Evolutionary conservation across 306 rosid species (phyloP), one percentile per base, ranked within the genome.

Genomic region (Cicer judaicum): DNA sequence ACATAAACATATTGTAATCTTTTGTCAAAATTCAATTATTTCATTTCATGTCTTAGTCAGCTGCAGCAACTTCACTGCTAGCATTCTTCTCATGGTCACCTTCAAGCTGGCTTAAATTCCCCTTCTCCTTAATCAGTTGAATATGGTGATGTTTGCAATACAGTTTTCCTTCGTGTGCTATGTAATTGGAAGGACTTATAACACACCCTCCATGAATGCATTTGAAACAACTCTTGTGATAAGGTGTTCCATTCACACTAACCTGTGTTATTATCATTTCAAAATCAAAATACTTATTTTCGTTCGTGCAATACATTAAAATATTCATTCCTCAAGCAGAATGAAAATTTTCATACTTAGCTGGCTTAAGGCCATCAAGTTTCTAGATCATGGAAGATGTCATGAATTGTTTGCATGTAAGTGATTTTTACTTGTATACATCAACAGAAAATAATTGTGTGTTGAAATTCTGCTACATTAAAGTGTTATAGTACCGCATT

Each of bases 171-270:
- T 94, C 99, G 0, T 94, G 97, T 9, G 99, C 99, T 46, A 94
- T 92, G 76, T 94, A 94, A 86, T 94, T 94, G 1, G 99, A 94
- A 56, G 99, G 97, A 78, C 99, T 94, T 74, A 95, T 95, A 4
- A 87, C 88, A 74, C 99, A 94, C 43, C 99, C 99, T 75, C 99
- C 99, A 84, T 94, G 97, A 79, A 85, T 80, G 87, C 99, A 94
- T 68, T 94, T 94, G 93, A 94, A 94, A 69, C 99, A 94, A 82
- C 90, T 90, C 80, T 87, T 94, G 70, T 94, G 99, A 87, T 94
- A 94, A 54, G 99, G 89, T 64, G 95, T 91, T 75, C 96, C 99
- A 83, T 94, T 94, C 82, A 94, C 99, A 2, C 97, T 81, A 68
- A 93, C 98, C 97, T 91, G 42, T 52, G n/a, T n/a, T 36, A 3